Percentiles rank a stretch among this genome's conserved stretches.
Conservation (phyloP, 768 basidiomycete species). For the Lactarius sp. region DNA sequence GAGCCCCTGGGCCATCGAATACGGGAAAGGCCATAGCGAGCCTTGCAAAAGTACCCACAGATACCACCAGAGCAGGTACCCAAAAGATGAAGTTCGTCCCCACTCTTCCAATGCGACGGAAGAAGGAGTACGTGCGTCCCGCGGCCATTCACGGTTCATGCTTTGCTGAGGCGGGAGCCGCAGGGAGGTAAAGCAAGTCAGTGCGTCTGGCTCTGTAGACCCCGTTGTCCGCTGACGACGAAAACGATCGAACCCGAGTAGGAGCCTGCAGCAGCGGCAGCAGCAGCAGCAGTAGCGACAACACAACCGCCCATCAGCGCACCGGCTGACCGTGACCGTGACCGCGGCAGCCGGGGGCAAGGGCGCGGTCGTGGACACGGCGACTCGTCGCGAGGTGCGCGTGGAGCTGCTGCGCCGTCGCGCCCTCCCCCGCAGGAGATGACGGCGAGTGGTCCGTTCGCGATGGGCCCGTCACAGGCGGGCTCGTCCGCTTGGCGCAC, state of each 20-base stretch:
- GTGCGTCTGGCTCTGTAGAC: neutral
- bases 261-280: slow-evolving; percentile 41
- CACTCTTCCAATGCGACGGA: slow-evolving; percentile 66
- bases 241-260: slow-evolving; percentile 29
- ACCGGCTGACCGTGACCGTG: slow-evolving; percentile 34
- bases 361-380: slow-evolving; percentile 39
- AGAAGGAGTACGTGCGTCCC: slow-evolving; percentile 71
- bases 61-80: slow-evolving; percentile 68
- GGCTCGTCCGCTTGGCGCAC: slow-evolving; percentile 51
- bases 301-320: slow-evolving; percentile 26
- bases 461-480: slow-evolving; percentile 74
- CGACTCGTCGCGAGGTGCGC: slow-evolving; percentile 48
- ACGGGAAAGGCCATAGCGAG: slow-evolving; percentile 66
- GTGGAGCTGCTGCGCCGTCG: slow-evolving; percentile 34
- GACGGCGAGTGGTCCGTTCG: slow-evolving; percentile 84
- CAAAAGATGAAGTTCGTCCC: slow-evolving; percentile 80
- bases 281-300: neutral
- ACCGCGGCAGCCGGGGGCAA: slow-evolving; percentile 45
- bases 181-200: slow-evolving; percentile 60
- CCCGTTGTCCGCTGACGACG: neutral
- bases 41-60: slow-evolving; percentile 62
- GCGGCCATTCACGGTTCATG: slow-evolving; percentile 26
- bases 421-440: slow-evolving; percentile 58
- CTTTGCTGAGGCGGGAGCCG: slow-evolving; percentile 17
- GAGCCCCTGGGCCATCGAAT: slow-evolving; percentile 26